These are phyloP conservation scores for Crithidia brevicula DNA, from an alignment of 208 protist species.

Conservation along the genomic window DNA sequence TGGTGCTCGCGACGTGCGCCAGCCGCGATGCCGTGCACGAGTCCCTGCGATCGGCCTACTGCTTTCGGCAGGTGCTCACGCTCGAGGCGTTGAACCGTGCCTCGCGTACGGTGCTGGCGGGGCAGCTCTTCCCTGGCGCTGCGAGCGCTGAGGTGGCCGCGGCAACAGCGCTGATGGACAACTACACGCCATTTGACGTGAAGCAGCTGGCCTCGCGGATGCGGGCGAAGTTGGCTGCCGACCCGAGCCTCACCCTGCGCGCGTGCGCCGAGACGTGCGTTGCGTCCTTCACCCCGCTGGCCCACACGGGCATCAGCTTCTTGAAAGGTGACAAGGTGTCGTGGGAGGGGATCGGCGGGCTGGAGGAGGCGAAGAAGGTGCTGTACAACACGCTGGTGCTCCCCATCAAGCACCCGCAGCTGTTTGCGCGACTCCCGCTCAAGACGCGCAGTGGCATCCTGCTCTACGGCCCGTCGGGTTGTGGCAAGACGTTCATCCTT, in stretches of 20 bases:
- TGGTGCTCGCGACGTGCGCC: slow-evolving; percentile 72
- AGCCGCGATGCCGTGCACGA: slow-evolving; percentile 75
- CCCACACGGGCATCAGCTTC: slow-evolving; percentile 86
- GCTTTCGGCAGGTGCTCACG: slow-evolving; percentile 63
- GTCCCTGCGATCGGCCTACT: slow-evolving; percentile 63
- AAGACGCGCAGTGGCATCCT: slow-evolving; percentile 93
- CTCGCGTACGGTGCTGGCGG: slow-evolving; percentile 50
- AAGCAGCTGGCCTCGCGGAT: slow-evolving; percentile 61
- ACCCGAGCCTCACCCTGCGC: slow-evolving; percentile 27
- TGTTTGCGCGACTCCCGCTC: slow-evolving; percentile 91
- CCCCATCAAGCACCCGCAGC: slow-evolving; percentile 92
- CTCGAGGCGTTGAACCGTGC: slow-evolving; percentile 66
- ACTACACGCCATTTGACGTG: slow-evolving; percentile 91
- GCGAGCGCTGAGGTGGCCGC: slow-evolving; percentile 38
- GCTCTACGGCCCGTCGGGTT: slow-evolving; percentile 93
- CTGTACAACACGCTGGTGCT: slow-evolving; percentile 96
- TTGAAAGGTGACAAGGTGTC: slow-evolving; percentile 66
- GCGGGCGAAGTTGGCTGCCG: slow-evolving; percentile 28
- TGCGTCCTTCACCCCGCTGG: slow-evolving; percentile 71
- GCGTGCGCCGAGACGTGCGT: slow-evolving; percentile 44
- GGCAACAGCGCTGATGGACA: slow-evolving; percentile 72
- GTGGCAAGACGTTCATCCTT: slow-evolving; percentile 91
- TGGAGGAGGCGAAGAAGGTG: slow-evolving; percentile 93
- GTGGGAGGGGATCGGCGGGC: slow-evolving; percentile 91
- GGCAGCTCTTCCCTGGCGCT: slow-evolving; percentile 58